Base-by-base conservation (phyloP, 2,329 filamentous ascomycete species). In the Pestalotiopsis sp. region DNA sequence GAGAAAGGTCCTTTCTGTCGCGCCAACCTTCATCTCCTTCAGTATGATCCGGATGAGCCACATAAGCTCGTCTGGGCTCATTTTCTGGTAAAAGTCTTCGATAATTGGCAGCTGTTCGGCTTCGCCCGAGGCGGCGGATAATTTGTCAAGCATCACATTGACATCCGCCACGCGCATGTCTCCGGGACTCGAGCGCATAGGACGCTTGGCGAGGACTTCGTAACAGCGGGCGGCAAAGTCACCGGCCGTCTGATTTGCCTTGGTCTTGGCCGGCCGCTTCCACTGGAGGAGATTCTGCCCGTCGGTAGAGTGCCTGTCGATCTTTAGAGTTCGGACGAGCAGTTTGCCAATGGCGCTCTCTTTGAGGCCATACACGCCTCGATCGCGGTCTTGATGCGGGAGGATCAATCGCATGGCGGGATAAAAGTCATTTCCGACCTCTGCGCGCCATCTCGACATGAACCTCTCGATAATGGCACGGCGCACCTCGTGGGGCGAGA, bases 11-110 rank as follows among this genome's bases (percentile, higher is more conserved):
- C 92, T 94, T 80, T 98, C 95, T 0, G 94, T 95, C 13, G 95
- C 94, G 14, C 89, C 89, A 3, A 91, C 84, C 75, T 88, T 90
- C 88, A 91, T 90, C 74, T 91, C 93, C 70, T 93, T 93, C 36
- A 98, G 84, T 61, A 99, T 92, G 75, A 99, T 98, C 14, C 95
- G 92, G 71, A 99, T 94, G 67, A 98, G 84, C 96, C 96, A 99
- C 83, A 93, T 91, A 73, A 99, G 83, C 81, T 99, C 96, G 72
- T 97, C 93, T 0, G 96, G 89, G 74, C 97, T 97, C 96, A 98
- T 98, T 27, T 89, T 88, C 61, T 90, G 88, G 80, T 98, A 98
- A 77, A 98, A 97, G 4, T 90, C 87, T 71, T 92, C 87, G 73
- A 98, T 89, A 41, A 99, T 92, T 0, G 90, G 90, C 56, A 94